phyloP scores from a whole-genome alignment of 164 flowering plant species.

The Magnolia sinica region DNA sequence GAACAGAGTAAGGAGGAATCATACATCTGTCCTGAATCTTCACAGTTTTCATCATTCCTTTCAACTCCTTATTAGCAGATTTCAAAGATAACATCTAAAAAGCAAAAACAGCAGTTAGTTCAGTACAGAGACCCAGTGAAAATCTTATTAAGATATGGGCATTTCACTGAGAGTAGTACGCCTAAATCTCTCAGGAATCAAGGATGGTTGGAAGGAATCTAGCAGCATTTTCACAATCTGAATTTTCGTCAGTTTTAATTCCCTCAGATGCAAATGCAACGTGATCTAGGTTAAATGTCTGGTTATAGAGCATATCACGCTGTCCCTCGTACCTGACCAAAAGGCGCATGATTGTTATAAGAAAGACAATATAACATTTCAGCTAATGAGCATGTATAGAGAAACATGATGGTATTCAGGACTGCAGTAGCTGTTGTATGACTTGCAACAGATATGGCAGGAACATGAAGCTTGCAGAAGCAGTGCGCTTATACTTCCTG shows the following conservation, averaged over 20 bases:
- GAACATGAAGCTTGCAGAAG: too few species aligned
- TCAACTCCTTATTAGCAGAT: conserved; percentile 78
- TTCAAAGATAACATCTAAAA: conserved; percentile 80
- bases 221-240: neutral
- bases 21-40: conserved; percentile 87
- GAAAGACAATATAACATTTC: neutral
- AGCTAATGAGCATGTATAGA: neutral
- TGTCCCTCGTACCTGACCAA: conserved; percentile 91
- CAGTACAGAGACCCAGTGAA: neutral
- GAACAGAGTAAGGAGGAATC: conserved; percentile 9
- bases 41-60: conserved; percentile 90
- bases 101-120: conserved; percentile 9
- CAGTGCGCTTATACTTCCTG: too few species aligned
- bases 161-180: neutral
- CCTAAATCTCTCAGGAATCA: neutral
- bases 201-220: neutral
- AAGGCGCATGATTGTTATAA: neutral
- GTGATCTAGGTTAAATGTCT: conserved; percentile 96
- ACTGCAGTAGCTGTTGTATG: too few species aligned
- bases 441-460: too few species aligned
- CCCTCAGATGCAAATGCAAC: conserved; percentile 95
- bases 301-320: conserved; percentile 97
- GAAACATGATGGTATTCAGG: neutral
- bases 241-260: conserved; percentile 26
- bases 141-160: neutral